Base-by-base conservation (phyloP, 176 grass and related monocot species). In the Lolium rigidum region DNA sequence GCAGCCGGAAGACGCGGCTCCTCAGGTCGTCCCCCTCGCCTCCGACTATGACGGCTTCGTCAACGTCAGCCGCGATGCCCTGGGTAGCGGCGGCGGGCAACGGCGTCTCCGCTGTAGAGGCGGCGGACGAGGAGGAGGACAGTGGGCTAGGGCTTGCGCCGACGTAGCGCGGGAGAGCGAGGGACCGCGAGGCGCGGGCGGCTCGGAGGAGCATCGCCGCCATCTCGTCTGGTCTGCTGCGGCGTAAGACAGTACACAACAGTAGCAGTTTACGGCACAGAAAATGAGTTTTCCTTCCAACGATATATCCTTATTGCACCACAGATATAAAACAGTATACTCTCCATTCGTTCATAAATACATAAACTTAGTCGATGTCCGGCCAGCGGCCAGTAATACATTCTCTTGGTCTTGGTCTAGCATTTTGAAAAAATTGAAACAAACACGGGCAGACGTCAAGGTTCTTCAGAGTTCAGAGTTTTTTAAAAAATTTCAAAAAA, bases 1-100 rank as follows among this genome's bases (percentile, higher is more conserved):
- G 89, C 6, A 98, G 89, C 17, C 86, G 86, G 60, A 98, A 90
- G 49, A 98, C 75, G 77, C 90, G 93, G 81, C 72, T 69, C 70
- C 88, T 79, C 35, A 98, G 90, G 78, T 93, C 86, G 35, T 94
- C 91, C 25, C 55, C 76, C 18, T 82, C 86, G 6, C 37, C 88
- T 38, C 10, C 80, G 39, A 44, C 31, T 6, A 41, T 14, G 3
- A 17, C 72, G 9, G 49, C 20, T 10, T 69, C 81, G 10, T 82
- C 86, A 18, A 51, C 89, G 52, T 43, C 61, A 7, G 56, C 28
- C 57, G 80, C 70, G 37, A 55, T 43, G 39, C 48, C 41, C 55
- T 57, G 76, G 17, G 76, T 52, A 65, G 76, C 21, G 6, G 17
- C 35, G 37, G 39, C 47, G 51, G 88, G 18, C 20, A 17, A 38